phyloP scores from a whole-genome alignment of 805 yeast species.

The Starmerella kuoi region DNA sequence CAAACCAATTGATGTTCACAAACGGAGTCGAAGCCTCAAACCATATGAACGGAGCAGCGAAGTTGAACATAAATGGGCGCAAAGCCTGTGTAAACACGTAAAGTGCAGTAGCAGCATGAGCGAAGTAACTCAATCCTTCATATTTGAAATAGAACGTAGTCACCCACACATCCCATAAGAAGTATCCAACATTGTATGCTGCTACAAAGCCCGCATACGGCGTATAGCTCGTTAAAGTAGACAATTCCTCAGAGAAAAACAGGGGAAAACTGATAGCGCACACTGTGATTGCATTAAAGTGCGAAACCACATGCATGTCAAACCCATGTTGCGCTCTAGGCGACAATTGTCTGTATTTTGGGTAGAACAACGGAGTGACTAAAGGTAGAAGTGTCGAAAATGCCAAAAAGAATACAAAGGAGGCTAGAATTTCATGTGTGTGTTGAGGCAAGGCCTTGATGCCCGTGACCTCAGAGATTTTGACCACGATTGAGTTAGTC shows the following conservation, averaged over 20 bases:
- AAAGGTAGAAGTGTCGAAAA: constrained; percentile 40
- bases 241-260: constrained; percentile 45
- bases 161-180: constrained; percentile 74
- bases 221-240: constrained; percentile 54
- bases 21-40: constrained; percentile 91
- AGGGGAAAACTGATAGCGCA: constrained; percentile 49
- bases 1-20: constrained; percentile 88
- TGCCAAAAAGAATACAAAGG: constrained; percentile 48
- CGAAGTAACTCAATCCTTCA: constrained; percentile 70
- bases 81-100: constrained; percentile 55
- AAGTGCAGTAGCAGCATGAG: constrained; percentile 76
- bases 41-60: constrained; percentile 68
- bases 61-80: constrained; percentile 65
- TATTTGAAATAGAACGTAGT: constrained; percentile 50
- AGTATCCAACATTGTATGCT: constrained; percentile 71
- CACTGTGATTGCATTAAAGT: constrained; percentile 68
- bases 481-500: constrained; percentile 9
- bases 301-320: constrained; percentile 82
- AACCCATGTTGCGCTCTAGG: constrained; percentile 51
- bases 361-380: constrained; percentile 38
- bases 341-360: constrained; percentile 38
- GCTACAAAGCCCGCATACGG: constrained; percentile 67
- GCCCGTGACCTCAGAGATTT: constrained; percentile 18
- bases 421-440: constrained; percentile 53
- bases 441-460: constrained; percentile 28